Base-by-base conservation (phyloP, 345 rosid genomes). In the Melaleuca quinquenervia region DNA sequence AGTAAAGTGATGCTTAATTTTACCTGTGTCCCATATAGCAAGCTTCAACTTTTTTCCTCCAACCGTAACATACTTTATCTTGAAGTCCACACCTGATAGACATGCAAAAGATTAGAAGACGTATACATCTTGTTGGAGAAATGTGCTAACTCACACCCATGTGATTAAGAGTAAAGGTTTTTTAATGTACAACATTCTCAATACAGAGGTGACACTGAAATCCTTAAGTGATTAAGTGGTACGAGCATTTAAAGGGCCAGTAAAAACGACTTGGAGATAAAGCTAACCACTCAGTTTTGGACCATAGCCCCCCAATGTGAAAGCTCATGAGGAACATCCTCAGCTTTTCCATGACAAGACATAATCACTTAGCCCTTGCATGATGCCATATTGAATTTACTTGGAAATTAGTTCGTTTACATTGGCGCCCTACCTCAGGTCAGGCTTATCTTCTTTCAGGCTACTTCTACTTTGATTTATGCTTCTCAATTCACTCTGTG, bases 11-110 rank as follows among this genome's bases (percentile, higher is more conserved):
- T 55, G 26, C 21, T 22, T 22, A 49, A 52, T 75, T 45, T 44
- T 52, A 95, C 98, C 99, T 26, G 98, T 96, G 84, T 97, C 98
- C 98, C 99, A 97, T 87, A 97, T 97, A 12, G 98, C 99, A 87
- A 97, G 98, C 92, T 97, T 97, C 87, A 96, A 86, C 89, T 92
- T 97, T 87, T 95, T 96, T 48, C 96, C 99, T 11, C 96, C 98
- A 85, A 92, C 83, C 20, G 89, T 92, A 36, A 97, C 92, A 88
- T 93, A 91, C 90, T 97, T 97, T 50, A 96, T 94, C 94, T 97
- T 96, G 86, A 97, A 97, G 92, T 97, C 99, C 51, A 97, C 98
- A 85, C 99, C 98, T 97, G 74, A n/a, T 76, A 74, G 45, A 29
- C 48, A 70, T 24, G 10, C 48, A 70, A 29, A 62, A 70, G 12